These are phyloP conservation scores for Annona cherimola DNA, from an alignment of 164 flowering plant genomes.

Conservation along the genomic window DNA sequence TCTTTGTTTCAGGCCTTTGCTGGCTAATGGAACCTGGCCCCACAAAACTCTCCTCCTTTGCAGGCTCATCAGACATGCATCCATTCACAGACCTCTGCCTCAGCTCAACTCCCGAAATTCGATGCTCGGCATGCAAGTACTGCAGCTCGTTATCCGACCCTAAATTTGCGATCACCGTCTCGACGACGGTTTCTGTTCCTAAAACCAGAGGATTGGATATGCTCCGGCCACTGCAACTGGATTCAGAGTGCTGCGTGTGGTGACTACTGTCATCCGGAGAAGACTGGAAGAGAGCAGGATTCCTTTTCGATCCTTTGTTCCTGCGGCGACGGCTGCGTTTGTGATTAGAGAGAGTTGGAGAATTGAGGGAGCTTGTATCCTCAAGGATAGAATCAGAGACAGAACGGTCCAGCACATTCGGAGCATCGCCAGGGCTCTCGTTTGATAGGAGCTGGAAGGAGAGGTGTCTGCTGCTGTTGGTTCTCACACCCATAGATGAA, in stretches of 20 bases:
- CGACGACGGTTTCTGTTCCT: not conserved
- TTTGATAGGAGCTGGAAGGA: slow-evolving; percentile 7
- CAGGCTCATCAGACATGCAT: not conserved
- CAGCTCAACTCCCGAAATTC: slow-evolving; percentile 3
- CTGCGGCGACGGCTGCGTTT: not conserved
- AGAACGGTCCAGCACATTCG: not conserved
- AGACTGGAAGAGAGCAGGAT: not conserved
- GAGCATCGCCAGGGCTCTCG: slow-evolving; percentile 2
- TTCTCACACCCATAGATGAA: slow-evolving; percentile 6
- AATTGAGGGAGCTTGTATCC: not conserved
- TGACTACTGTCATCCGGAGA: not conserved
- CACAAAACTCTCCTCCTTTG: not conserved
- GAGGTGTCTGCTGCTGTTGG: not conserved
- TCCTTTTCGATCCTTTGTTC: slow-evolving; percentile 3
- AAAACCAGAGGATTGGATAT: not conserved
- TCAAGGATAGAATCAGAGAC: not conserved
- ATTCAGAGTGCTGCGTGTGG: not conserved
- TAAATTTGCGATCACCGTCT: not conserved
- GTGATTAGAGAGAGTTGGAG: not conserved
- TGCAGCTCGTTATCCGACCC: not conserved
- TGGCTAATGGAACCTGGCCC: not conserved
- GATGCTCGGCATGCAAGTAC: not conserved
- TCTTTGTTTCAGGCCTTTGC: not conserved
- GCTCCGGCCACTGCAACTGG: not conserved
- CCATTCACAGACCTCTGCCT: slow-evolving; percentile 12